Percentiles rank a stretch among this genome's conserved stretches.
phyloP scores from a whole-genome alignment of 2,329 filamentous ascomycete genomes.

The Neoscytalidium dimidiatum region DNA sequence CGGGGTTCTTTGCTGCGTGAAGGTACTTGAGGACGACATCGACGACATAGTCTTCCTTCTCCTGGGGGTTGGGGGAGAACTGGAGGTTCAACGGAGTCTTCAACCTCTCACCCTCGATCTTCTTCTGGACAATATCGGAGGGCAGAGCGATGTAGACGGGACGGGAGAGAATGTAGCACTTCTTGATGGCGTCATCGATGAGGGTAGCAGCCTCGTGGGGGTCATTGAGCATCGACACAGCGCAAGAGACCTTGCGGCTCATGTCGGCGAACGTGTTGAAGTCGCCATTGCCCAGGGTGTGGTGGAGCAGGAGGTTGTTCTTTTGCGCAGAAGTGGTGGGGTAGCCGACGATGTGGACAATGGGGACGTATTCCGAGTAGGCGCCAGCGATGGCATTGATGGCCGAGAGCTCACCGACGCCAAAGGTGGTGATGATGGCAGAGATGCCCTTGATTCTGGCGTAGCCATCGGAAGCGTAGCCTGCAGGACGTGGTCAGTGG shows the following conservation, averaged over 20 bases:
- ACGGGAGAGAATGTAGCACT: slow-evolving; percentile 72
- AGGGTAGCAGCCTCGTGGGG: slow-evolving; percentile 69
- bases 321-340: slow-evolving; percentile 44
- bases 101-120: slow-evolving; percentile 73
- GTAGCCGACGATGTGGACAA: slow-evolving; percentile 51
- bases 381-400: slow-evolving; percentile 51
- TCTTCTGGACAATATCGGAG: slow-evolving; percentile 75
- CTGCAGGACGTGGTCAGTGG: slow-evolving; percentile 29
- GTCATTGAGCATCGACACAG: slow-evolving; percentile 69
- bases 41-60: slow-evolving; percentile 80
- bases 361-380: slow-evolving; percentile 49
- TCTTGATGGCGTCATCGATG: slow-evolving; percentile 74
- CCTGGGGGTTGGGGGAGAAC: slow-evolving; percentile 65
- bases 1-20: slow-evolving; percentile 69
- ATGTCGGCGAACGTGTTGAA: slow-evolving; percentile 83
- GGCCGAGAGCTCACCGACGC: slow-evolving; percentile 51
- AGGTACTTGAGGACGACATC: slow-evolving; percentile 75
- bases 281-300: slow-evolving; percentile 60
- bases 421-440: slow-evolving; percentile 51
- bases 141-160: slow-evolving; percentile 85
- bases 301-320: slow-evolving; percentile 47
- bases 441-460: slow-evolving; percentile 48
- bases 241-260: slow-evolving; percentile 70
- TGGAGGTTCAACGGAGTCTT: slow-evolving; percentile 69
- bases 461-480: slow-evolving; percentile 51